Percentiles rank a stretch among this genome's conserved stretches.
phyloP scores from a whole-genome alignment of 352 stramenopile species.

The Pythium folliculosum region DNA sequence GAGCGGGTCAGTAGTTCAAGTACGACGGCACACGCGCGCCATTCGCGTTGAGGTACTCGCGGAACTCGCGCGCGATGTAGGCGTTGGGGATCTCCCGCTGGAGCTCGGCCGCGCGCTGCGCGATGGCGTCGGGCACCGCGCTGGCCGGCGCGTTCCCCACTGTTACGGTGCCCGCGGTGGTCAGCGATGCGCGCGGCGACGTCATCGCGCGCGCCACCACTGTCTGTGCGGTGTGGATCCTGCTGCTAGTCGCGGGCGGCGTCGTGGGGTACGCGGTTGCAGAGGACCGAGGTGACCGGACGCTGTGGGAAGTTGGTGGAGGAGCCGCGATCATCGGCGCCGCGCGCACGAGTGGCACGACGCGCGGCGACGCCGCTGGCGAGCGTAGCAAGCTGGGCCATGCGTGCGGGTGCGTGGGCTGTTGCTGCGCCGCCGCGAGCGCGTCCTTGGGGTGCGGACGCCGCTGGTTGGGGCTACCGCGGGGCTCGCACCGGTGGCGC shows the following conservation, averaged over 20 bases:
- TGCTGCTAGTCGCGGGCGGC: neutral
- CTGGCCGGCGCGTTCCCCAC: neutral
- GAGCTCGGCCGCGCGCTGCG: slow-evolving; percentile 21
- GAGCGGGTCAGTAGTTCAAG: slow-evolving; percentile 35
- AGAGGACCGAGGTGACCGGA: neutral
- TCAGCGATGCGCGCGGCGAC: neutral
- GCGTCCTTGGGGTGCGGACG: neutral
- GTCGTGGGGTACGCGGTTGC: neutral
- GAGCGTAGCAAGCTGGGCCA: slow-evolving; percentile 25
- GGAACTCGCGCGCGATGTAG: slow-evolving; percentile 65
- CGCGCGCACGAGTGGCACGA: slow-evolving; percentile 5
- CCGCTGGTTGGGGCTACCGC: slow-evolving; percentile 8
- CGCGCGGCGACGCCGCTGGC: neutral
- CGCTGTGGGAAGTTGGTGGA: neutral
- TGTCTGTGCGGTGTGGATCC: neutral
- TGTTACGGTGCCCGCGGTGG: too few relatives aligned
- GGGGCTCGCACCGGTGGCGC: slow-evolving; percentile 6
- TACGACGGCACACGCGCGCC: slow-evolving; percentile 42
- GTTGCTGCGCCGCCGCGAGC: neutral
- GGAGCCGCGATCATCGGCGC: neutral
- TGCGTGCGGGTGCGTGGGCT: slow-evolving; percentile 6
- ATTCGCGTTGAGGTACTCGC: slow-evolving; percentile 42
- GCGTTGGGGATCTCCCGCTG: slow-evolving; percentile 43
- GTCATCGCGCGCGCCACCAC: neutral
- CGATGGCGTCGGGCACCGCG: slow-evolving; percentile 17